Base-by-base conservation (phyloP, 345 rosid genomes). In the Sonneratia alba region DNA sequence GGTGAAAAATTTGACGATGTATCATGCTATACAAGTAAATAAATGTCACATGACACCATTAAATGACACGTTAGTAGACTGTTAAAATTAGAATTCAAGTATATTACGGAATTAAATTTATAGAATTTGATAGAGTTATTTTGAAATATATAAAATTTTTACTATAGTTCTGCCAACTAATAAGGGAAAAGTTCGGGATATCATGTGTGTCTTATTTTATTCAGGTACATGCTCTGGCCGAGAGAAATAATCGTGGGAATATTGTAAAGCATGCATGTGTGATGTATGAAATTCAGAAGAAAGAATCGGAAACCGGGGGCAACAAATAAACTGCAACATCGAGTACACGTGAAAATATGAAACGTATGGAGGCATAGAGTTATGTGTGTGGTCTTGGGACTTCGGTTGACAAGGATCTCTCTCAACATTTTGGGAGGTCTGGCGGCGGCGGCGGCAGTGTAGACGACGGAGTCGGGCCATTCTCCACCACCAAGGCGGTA, bases 391-490 rank as follows among this genome's bases (percentile, higher is more conserved):
- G 24, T 37, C 48, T 49, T 19, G 59, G 22, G 22, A 22, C 59
- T n/a, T 4, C 22, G 4, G n/a, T 4, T 22, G 59, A 53, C 59
- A 15, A 3, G 59, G 59, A 53, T 32, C n/a, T 57, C 38, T 24
- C 24, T 62, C 53, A 73, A 42, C 76, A 73, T 37, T 53, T 70
- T 4, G 76, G 76, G 14, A 73, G 55, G 69, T 73, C 67, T 8
- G 64, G 66, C 51, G 76, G 76, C 40, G 76, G 76, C 19, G 76
- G 76, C 40, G 71, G 76, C 59, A 73, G n/a, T 34, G 55, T 67
- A 10, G 76, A 67, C 16, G 27, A 57, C 32, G 71, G 55, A 3
- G 76, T 73, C 32, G 66, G 71, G 45, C 76, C 76, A 24, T 73
- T 42, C 61, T 68, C 71, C 36, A 73, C 76, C 36, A 55, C 53